phyloP scores from a whole-genome alignment of 1,284 basidiomycete species.

The Phaffia rhodozyma region DNA sequence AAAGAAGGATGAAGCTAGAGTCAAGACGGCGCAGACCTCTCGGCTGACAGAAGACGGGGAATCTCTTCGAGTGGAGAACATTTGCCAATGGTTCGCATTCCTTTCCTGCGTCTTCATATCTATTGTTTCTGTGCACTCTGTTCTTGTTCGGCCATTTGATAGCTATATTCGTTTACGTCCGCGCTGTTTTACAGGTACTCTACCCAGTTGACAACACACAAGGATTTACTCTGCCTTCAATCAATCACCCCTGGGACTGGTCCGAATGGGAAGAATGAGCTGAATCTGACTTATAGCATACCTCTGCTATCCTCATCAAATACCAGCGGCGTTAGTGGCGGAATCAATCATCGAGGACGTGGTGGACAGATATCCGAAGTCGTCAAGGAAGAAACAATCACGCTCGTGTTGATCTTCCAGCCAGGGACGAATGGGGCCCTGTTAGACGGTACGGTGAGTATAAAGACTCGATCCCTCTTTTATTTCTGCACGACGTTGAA shows the following conservation, averaged over 20 bases:
- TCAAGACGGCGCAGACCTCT: slow-evolving; percentile 39
- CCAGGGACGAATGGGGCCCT: slow-evolving; percentile 18
- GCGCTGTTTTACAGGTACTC: slow-evolving; percentile 5
- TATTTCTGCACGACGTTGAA: neutral
- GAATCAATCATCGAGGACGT: too few species aligned
- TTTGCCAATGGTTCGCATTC: slow-evolving; percentile 53
- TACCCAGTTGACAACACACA: slow-evolving; percentile 3
- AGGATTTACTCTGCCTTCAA: slow-evolving; percentile 39
- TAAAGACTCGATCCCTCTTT: neutral
- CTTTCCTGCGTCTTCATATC: neutral
- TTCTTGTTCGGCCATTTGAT: neutral
- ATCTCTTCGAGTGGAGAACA: slow-evolving; percentile 47
- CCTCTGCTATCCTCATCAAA: slow-evolving; percentile 5
- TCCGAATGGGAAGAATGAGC: slow-evolving; percentile 51
- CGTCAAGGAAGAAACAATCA: slow-evolving; percentile 15
- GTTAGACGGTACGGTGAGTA: slow-evolving; percentile 28
- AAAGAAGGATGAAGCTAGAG: slow-evolving; percentile 55
- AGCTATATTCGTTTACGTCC: neutral
- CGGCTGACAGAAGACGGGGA: slow-evolving; percentile 51
- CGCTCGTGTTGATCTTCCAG: slow-evolving; percentile 28
- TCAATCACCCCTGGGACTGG: slow-evolving; percentile 41
- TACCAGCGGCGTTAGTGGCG: neutral
- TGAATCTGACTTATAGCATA: slow-evolving; percentile 51
- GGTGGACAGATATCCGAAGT: neutral
- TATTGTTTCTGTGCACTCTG: too few species aligned